Evolutionary conservation across 1,284 basidiomycete genomes (phyloP).

Genomic region (Uromyces viciae-fabae): DNA sequence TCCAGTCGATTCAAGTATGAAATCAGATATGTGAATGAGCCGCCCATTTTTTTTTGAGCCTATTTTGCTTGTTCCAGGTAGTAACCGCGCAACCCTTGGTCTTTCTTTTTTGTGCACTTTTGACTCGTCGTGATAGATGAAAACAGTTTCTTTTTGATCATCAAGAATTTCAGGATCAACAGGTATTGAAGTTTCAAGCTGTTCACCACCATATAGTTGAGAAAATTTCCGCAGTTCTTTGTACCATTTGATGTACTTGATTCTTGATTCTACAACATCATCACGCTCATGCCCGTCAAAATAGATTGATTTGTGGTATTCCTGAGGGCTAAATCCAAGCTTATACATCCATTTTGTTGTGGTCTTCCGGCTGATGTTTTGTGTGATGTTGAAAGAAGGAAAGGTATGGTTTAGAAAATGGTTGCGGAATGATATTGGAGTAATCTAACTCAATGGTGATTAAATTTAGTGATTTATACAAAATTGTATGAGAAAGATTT

Average conservation of each 20-base stretch:
- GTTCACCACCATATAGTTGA: neutral
- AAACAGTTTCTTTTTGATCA: neutral
- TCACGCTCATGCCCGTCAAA: neutral
- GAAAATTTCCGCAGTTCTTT: neutral
- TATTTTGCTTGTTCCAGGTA: neutral
- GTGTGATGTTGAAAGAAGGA: neutral
- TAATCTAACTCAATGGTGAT: no score
- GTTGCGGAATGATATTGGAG: neutral
- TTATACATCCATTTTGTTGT: neutral
- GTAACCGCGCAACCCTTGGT: neutral
- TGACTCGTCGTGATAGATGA: conserved; percentile 15
- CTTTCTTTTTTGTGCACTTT: conserved; percentile 9
- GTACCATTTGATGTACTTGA: neutral
- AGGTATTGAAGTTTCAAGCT: neutral
- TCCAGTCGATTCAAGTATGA: neutral
- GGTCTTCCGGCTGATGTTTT: neutral
- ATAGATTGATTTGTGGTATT: neutral
- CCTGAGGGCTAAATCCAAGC: neutral
- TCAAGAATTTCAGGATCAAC: conserved; percentile 1
- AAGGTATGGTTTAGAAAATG: neutral
- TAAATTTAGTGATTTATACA: neutral
- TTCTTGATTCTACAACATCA: neutral
- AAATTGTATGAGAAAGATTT: neutral
- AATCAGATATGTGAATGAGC: conserved; percentile 8
- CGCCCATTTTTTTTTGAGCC: neutral